These are phyloP conservation scores for Fusarium globosum DNA, from an alignment of 2,329 filamentous ascomycete genomes.

Conservation along the genomic window DNA sequence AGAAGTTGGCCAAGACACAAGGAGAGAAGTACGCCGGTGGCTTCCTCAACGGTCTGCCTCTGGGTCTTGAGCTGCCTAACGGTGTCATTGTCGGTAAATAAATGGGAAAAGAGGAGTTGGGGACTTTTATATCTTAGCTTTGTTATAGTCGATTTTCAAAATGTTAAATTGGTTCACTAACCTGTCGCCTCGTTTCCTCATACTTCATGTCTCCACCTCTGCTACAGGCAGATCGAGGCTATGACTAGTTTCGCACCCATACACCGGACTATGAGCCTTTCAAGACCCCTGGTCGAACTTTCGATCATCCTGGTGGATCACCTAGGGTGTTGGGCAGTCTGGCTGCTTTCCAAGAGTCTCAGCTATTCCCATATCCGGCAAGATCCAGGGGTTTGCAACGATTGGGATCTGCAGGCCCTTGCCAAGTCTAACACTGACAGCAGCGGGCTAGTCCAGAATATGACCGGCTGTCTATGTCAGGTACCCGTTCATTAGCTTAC, in stretches of 20 bases:
- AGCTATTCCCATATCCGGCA: neutral
- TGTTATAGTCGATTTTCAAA: neutral
- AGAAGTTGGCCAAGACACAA: constrained; percentile 54
- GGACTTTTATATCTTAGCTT: neutral
- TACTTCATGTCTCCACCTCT: fast-evolving
- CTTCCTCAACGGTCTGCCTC: constrained; percentile 57
- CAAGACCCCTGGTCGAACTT: neutral
- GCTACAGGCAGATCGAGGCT: neutral
- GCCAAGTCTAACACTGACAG: neutral
- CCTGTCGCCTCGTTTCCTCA: fast-evolving
- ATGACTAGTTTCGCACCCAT: neutral
- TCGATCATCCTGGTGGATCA: neutral
- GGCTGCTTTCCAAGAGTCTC: too few relatives aligned
- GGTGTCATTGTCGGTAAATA: constrained; percentile 54
- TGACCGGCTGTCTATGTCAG: neutral
- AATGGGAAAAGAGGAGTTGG: neutral
- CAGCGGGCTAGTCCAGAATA: neutral
- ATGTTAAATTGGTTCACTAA: neutral
- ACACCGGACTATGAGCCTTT: neutral
- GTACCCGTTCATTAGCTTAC: neutral
- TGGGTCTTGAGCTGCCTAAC: constrained; percentile 61
- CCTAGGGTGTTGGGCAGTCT: too few relatives aligned
- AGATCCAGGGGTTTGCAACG: neutral
- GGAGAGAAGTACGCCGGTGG: constrained; percentile 51
- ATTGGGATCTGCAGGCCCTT: neutral